A percentile compares a stretch with the other conserved stretches of the same genome.
These are phyloP conservation scores for Trichoderma sp. DNA, from an alignment of 2,329 filamentous ascomycete genomes.

Conservation along the genomic window DNA sequence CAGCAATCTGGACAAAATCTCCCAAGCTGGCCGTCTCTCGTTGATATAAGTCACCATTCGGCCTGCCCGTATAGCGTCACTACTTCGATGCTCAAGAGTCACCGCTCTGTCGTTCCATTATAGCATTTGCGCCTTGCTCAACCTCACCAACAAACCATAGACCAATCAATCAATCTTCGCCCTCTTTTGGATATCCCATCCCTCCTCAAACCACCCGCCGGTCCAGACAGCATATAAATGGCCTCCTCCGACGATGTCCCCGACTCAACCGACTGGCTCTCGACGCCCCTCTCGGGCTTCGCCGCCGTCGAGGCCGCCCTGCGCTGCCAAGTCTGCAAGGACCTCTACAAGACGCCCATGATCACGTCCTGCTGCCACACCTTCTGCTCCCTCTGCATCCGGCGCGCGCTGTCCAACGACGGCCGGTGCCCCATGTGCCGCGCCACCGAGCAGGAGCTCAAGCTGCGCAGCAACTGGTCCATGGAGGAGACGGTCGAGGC, in stretches of 20 bases:
- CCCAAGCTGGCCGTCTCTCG: too few species aligned
- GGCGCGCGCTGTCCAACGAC: conserved; percentile 77
- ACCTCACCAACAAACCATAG: neutral
- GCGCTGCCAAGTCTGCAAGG: conserved; percentile 96
- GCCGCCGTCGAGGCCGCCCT: conserved; percentile 78
- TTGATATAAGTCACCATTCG: neutral
- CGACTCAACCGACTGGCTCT: conserved; percentile 84
- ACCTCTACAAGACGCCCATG: conserved; percentile 93
- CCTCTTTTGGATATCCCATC: conserved; percentile 6
- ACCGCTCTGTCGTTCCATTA: neutral
- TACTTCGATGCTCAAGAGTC: neutral
- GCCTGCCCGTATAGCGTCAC: neutral
- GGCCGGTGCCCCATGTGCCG: conserved; percentile 88
- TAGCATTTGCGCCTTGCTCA: too few species aligned
- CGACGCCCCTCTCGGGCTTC: conserved; percentile 67
- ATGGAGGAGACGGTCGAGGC: conserved; percentile 82
- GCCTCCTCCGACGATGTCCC: conserved; percentile 49
- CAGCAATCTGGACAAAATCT: conserved; percentile 1
- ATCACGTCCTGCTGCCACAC: conserved; percentile 94
- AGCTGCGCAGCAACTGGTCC: conserved; percentile 80
- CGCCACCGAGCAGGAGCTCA: conserved; percentile 76
- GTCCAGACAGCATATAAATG: neutral
- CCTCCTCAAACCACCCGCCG: neutral
- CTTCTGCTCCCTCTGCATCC: conserved; percentile 95
- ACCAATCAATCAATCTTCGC: too few species aligned